These are phyloP conservation scores for Cicer pinnatifidum DNA, from an alignment of 306 rosid species.

Conservation along the genomic window DNA sequence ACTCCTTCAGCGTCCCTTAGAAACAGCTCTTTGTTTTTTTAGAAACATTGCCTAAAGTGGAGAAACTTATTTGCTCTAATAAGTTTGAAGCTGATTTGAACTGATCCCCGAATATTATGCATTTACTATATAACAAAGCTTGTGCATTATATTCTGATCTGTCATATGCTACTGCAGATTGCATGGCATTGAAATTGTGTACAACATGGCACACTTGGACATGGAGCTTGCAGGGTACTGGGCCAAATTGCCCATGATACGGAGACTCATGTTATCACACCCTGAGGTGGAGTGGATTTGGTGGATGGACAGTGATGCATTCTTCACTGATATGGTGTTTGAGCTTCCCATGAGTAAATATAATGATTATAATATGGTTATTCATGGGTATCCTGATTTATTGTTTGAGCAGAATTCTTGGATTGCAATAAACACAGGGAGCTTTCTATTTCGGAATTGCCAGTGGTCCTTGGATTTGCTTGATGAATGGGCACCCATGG, in stretches of 20 bases:
- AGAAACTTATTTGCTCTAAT: not conserved
- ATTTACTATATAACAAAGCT: not conserved
- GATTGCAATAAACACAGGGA: slow-evolving; percentile 93
- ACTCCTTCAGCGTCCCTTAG: no score
- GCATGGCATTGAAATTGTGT: slow-evolving; percentile 93
- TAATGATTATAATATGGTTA: slow-evolving; percentile 66
- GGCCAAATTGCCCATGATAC: slow-evolving; percentile 91
- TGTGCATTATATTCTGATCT: slow-evolving; percentile 6
- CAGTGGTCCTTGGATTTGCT: slow-evolving; percentile 98
- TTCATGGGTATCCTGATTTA: slow-evolving; percentile 97
- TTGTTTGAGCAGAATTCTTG: slow-evolving; percentile 91
- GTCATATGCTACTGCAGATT: slow-evolving; percentile 62
- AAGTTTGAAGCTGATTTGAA: not conserved
- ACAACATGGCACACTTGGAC: slow-evolving; percentile 94
- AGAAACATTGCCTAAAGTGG: not conserved
- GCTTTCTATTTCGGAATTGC: slow-evolving; percentile 84
- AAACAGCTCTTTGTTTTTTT: not conserved
- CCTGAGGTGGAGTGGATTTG: slow-evolving; percentile 99
- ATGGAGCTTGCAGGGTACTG: slow-evolving; percentile 95
- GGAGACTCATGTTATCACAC: slow-evolving; percentile 86
- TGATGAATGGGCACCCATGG: slow-evolving; percentile 99
- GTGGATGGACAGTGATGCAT: slow-evolving; percentile 99
- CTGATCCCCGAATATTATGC: not conserved
- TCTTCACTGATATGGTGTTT: slow-evolving; percentile 91
- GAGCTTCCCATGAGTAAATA: slow-evolving; percentile 79